Evolutionary conservation across 495 filamentous ascomycete genomes (phyloP).

Genomic region (Ascodesmis nigricans): DNA sequence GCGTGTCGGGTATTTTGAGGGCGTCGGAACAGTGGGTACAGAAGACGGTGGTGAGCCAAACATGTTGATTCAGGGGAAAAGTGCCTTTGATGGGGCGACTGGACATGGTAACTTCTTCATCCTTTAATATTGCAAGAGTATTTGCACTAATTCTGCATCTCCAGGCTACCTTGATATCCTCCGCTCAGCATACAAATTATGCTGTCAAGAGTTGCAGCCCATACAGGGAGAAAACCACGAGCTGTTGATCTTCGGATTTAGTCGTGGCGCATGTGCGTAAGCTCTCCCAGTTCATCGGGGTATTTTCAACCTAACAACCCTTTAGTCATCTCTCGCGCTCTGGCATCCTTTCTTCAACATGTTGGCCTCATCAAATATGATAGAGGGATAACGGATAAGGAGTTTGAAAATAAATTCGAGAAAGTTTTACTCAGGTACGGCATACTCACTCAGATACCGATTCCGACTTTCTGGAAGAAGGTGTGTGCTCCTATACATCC

Average conservation of each 20-base stretch:
- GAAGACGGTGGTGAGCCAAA: neutral
- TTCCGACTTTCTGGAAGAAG: slow-evolving; percentile 4
- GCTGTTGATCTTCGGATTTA: slow-evolving; percentile 8
- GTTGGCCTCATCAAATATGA: slow-evolving; percentile 10
- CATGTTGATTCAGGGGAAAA: neutral
- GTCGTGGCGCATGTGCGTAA: slow-evolving; percentile 11
- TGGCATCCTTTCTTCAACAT: slow-evolving; percentile 13
- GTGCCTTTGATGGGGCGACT: slow-evolving; percentile 3
- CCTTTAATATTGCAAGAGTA: too few relatives aligned
- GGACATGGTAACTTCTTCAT: slow-evolving; percentile 4
- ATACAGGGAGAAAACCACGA: neutral
- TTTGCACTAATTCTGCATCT: too few relatives aligned
- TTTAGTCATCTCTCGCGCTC: slow-evolving; percentile 12
- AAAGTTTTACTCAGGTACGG: neutral
- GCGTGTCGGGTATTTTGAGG: too few relatives aligned
- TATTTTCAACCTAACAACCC: neutral
- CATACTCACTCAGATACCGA: slow-evolving; percentile 1
- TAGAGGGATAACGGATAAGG: neutral
- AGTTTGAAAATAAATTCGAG: neutral
- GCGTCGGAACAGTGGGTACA: slow-evolving; percentile 3
- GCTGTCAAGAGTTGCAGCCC: slow-evolving; percentile 1
- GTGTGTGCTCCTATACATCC: neutral
- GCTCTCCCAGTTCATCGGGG: neutral
- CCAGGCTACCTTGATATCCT: slow-evolving; percentile 4
- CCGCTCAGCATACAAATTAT: slow-evolving; percentile 1